phyloP scores from a whole-genome alignment of 306 rosid genomes.

The Nissolia schottii region DNA sequence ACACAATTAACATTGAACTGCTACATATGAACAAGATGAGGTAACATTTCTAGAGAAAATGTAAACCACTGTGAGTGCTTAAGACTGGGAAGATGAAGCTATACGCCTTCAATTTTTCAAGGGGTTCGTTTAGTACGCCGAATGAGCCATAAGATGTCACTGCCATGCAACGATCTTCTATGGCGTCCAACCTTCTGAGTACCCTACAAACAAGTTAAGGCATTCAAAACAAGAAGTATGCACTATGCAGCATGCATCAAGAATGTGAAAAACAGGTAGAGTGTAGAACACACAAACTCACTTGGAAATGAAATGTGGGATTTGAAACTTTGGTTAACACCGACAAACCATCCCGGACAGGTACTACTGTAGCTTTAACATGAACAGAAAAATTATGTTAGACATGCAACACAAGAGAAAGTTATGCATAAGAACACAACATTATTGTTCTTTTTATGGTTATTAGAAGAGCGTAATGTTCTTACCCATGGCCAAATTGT shows the following conservation, averaged over 20 bases:
- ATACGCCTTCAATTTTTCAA: constrained; percentile 2
- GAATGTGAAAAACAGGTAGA: neutral
- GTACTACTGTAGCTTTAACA: constrained; percentile 34
- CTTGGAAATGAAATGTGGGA: constrained; percentile 76
- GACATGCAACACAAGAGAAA: neutral
- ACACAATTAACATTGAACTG: neutral
- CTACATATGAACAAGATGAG: neutral
- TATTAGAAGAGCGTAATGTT: neutral
- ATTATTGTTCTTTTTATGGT: neutral
- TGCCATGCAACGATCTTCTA: constrained; percentile 56
- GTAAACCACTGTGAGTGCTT: neutral
- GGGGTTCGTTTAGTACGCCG: constrained; percentile 43
- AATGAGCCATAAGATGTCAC: constrained; percentile 55
- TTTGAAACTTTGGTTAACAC: constrained; percentile 51
- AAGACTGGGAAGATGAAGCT: neutral
- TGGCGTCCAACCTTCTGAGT: constrained; percentile 40
- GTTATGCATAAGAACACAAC: neutral
- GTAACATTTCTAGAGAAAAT: neutral
- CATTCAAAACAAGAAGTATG: constrained; percentile 1
- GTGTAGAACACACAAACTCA: constrained; percentile 18
- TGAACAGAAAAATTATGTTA: constrained; percentile 9
- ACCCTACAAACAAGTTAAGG: constrained; percentile 39
- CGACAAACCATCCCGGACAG: constrained; percentile 53
- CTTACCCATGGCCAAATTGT: constrained; percentile 41
- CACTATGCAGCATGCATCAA: neutral